phyloP scores from a whole-genome alignment of 495 filamentous ascomycete genomes.

The Penicillium goetzii region DNA sequence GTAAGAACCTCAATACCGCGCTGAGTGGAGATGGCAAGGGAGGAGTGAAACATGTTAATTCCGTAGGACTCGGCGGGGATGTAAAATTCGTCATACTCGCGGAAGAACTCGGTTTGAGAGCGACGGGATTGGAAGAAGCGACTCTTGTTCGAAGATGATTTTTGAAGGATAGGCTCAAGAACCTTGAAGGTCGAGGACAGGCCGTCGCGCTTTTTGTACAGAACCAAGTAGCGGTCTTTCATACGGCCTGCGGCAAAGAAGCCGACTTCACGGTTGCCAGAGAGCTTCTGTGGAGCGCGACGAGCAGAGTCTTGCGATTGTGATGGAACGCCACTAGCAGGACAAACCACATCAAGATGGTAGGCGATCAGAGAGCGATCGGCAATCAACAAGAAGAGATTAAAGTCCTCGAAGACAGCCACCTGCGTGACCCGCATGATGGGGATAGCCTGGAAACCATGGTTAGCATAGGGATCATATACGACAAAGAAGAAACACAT shows the following conservation, averaged over 20 bases:
- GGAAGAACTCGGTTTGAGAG: slow-evolving; percentile 91
- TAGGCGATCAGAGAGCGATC: slow-evolving; percentile 93
- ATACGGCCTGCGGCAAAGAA: slow-evolving; percentile 95
- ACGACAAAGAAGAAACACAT: slow-evolving; percentile 34
- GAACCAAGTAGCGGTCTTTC: slow-evolving; percentile 92
- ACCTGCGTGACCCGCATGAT: slow-evolving; percentile 84
- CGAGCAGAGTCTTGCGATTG: slow-evolving; percentile 64
- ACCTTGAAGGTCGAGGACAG: slow-evolving; percentile 94
- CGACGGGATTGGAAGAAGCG: slow-evolving; percentile 67
- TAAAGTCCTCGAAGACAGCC: slow-evolving; percentile 93
- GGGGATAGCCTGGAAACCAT: slow-evolving; percentile 64
- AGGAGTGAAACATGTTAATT: slow-evolving; percentile 93
- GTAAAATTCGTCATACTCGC: slow-evolving; percentile 98
- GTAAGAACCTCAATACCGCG: slow-evolving; percentile 96
- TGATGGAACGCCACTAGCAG: slow-evolving; percentile 64
- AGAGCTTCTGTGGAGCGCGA: slow-evolving; percentile 87
- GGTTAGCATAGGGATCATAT: slow-evolving; percentile 19
- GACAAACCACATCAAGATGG: slow-evolving; percentile 87
- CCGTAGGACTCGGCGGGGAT: slow-evolving; percentile 95
- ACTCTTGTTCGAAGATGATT: slow-evolving; percentile 58
- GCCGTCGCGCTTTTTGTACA: slow-evolving; percentile 96
- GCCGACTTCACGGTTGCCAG: slow-evolving; percentile 83
- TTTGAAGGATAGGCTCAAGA: slow-evolving; percentile 92
- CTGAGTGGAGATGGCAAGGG: slow-evolving; percentile 85
- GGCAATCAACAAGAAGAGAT: slow-evolving; percentile 83